Base-by-base conservation (phyloP, 1,284 basidiomycete genomes). In the Kwoniella shivajii region DNA sequence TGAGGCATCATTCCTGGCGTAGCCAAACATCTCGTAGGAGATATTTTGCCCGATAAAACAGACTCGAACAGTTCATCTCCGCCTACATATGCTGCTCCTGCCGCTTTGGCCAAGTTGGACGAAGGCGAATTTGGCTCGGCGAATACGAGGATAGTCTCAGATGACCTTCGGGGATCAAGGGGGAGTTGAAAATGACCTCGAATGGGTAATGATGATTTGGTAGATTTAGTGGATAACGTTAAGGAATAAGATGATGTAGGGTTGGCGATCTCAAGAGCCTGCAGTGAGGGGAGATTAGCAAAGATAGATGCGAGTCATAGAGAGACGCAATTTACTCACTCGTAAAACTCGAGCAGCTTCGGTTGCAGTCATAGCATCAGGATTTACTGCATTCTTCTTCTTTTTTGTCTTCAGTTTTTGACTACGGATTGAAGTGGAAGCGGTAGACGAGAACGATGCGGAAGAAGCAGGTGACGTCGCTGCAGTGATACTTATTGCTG, bases 21-120 rank as follows among this genome's bases (percentile, higher is more conserved):
- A 50, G 88, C 89, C 24, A 99, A 83, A 64, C 72, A 68, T 54
- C 74, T 73, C 11, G 73, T 75, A 7, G 76, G 74, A 6, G 44
- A 20, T 45, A 78, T 69, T 52, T 72, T 70, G 2, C 73, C 77
- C 6, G 53, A 59, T 14, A 76, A 56, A 30, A 77, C 63, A 56
- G 85, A 85, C 34, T 90, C 87, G 54, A 91, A 84, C 13, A 96
- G 80, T 69, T 96, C 92, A 41, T 84, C 82, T 14, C 89, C 90
- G 50, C 93, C 93, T 31, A 95, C 89, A 64, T 89, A 84, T 60
- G 90, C 85, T 2, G 90, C 92, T 6, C 92, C 92, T 7, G 90
- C 89, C 49, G 81, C 84, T 73, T 82, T 86, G 43, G 90, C 88
- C 16, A 88, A 85, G 13, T 87, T 86, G 1, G 57, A 64, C 7